Evolutionary conservation across 805 yeast genomes (phyloP).

Genomic region (Candida oleophila): DNA sequence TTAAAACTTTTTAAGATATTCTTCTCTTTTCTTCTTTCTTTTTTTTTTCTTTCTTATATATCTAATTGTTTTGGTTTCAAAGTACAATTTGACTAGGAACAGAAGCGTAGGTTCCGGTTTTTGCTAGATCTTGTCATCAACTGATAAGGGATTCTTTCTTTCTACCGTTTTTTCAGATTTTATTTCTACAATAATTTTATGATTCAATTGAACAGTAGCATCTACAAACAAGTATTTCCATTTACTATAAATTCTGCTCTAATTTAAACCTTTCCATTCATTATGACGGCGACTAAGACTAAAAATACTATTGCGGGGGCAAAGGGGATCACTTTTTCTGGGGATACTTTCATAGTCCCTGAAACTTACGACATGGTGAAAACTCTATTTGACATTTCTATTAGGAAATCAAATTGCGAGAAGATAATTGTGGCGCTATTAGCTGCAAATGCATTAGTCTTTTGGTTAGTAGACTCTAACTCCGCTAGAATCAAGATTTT

Average conservation of each 20-base stretch:
- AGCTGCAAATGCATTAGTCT: conserved; percentile 30
- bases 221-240: background rate
- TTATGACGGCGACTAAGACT: background rate
- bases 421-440: conserved; percentile 48
- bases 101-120: background rate
- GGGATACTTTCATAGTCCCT: conserved; percentile 49
- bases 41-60: background rate
- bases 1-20: too few relatives aligned
- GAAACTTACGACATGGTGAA: conserved; percentile 83
- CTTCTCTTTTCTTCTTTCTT: background rate
- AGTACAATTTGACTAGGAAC: background rate
- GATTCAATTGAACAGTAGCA: background rate
- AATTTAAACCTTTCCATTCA: background rate
- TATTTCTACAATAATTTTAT: background rate
- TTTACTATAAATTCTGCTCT: background rate
- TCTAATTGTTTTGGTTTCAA: background rate
- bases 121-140: background rate
- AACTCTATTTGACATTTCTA: conserved; percentile 73
- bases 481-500: conserved; percentile 36
- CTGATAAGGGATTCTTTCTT: background rate
- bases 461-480: conserved; percentile 24
- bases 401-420: conserved; percentile 68
- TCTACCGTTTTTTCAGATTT: background rate
- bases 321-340: conserved; percentile 45
- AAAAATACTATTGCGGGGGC: conserved; percentile 25